Evolutionary conservation across 2,329 filamentous ascomycete species (phyloP).

Genomic region (Cercospora sp.): DNA sequence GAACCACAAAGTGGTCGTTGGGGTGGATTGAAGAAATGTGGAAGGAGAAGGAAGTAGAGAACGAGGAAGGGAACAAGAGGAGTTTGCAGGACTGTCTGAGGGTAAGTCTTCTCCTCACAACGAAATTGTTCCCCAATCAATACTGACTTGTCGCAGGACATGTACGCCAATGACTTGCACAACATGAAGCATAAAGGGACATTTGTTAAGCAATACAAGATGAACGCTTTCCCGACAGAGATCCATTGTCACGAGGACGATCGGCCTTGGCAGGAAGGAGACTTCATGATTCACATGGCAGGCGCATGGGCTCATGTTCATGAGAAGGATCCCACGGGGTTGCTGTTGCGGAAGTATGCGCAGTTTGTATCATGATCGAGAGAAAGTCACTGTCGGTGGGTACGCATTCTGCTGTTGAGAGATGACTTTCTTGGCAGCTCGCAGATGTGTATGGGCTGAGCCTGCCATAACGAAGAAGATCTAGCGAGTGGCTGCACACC

Average conservation of each 20-base stretch:
- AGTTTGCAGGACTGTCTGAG: slow-evolving; percentile 5
- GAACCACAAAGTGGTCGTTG: slow-evolving; percentile 37
- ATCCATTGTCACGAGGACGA: slow-evolving; percentile 14
- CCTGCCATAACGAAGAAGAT: not conserved
- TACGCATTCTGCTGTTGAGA: no score
- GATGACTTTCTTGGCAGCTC: not conserved
- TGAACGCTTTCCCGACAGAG: slow-evolving; percentile 41
- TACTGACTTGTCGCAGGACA: slow-evolving; percentile 31
- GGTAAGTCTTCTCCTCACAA: not conserved
- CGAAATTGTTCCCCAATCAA: slow-evolving; percentile 4
- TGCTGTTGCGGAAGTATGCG: slow-evolving; percentile 42
- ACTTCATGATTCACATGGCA: slow-evolving; percentile 42
- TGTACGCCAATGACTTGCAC: slow-evolving; percentile 27
- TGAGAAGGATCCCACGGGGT: slow-evolving; percentile 39
- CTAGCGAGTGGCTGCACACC: not conserved
- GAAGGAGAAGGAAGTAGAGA: slow-evolving; percentile 26
- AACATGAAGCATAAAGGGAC: slow-evolving; percentile 12
- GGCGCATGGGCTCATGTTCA: slow-evolving; percentile 43
- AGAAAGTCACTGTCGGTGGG: no score
- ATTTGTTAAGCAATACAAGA: slow-evolving; percentile 40
- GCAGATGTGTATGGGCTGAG: not conserved
- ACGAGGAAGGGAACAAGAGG: slow-evolving; percentile 39
- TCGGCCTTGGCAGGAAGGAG: slow-evolving; percentile 9
- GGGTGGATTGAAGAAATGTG: slow-evolving; percentile 38
- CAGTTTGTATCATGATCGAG: no score